Conservation (phyloP, 306 rosid genomes). For the Hippophae rhamnoides region DNA sequence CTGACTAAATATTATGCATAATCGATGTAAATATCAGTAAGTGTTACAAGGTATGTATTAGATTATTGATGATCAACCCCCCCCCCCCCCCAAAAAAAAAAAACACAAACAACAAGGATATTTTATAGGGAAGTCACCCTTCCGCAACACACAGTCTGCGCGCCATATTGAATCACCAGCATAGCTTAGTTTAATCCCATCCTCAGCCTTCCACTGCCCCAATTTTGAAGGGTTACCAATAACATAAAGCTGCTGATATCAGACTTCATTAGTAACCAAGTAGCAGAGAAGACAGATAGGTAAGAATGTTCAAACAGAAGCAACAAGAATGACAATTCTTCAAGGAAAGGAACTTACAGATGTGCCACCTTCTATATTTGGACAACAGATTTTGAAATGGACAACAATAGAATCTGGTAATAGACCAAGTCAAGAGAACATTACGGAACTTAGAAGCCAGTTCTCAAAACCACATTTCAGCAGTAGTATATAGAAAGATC, state of each 20-base stretch:
- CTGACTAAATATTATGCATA: conserved; percentile 3
- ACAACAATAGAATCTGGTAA: conserved; percentile 44
- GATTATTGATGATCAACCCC: conserved; percentile 14
- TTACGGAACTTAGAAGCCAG: conserved; percentile 17
- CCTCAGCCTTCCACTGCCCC: conserved; percentile 68
- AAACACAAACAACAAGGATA: conserved; percentile 41
- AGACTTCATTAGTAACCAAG: conserved; percentile 14
- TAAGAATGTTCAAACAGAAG: background rate
- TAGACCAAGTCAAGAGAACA: conserved; percentile 20
- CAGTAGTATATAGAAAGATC: conserved; percentile 10
- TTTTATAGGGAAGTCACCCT: conserved; percentile 61
- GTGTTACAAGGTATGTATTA: conserved; percentile 1
- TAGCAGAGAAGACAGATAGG: conserved; percentile 5
- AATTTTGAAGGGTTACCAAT: conserved; percentile 60
- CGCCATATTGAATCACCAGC: conserved; percentile 76
- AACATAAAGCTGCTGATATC: conserved; percentile 52
- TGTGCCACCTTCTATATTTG: conserved; percentile 58
- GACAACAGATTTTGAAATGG: conserved; percentile 77
- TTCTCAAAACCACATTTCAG: conserved; percentile 7
- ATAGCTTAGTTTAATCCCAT: conserved; percentile 69
- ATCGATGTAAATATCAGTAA: conserved; percentile 10
- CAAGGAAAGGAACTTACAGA: conserved; percentile 37
- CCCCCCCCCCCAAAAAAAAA: background rate
- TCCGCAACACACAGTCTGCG: conserved; percentile 57
- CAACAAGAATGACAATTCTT: conserved; percentile 9